Percentiles rank a stretch among this genome's conserved stretches.
These are phyloP conservation scores for Dalbergia oliveri DNA, from an alignment of 306 rosid genomes.

Conservation along the genomic window DNA sequence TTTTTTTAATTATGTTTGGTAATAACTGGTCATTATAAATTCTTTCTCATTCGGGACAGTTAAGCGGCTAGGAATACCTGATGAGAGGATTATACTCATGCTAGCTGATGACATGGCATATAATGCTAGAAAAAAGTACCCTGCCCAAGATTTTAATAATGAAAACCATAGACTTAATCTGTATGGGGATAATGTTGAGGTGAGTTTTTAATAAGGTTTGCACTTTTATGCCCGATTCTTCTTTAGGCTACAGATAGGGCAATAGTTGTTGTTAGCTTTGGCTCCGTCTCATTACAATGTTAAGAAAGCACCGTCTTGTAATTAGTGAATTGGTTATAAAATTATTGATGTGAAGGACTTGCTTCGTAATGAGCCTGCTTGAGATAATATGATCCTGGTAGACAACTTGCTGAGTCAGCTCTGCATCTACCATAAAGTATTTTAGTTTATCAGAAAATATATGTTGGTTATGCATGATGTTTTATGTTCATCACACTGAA, in stretches of 20 bases:
- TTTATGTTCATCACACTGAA: neutral
- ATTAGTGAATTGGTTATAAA: neutral
- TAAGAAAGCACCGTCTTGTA: neutral
- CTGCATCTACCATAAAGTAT: neutral
- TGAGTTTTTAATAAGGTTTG: slow-evolving; percentile 41
- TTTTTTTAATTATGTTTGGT: neutral
- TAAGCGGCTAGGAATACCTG: slow-evolving; percentile 96
- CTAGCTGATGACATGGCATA: slow-evolving; percentile 98
- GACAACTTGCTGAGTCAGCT: slow-evolving; percentile 1
- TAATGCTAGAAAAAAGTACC: slow-evolving; percentile 92
- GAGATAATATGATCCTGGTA: neutral
- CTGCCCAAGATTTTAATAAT: slow-evolving; percentile 96
- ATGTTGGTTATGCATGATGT: neutral
- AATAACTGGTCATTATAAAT: slow-evolving; percentile 24
- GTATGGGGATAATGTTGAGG: slow-evolving; percentile 99
- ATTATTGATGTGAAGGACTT: neutral
- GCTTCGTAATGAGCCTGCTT: neutral
- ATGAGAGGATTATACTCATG: slow-evolving; percentile 97
- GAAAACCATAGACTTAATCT: slow-evolving; percentile 92
- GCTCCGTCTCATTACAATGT: slow-evolving; percentile 12
- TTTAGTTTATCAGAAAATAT: too few species aligned
- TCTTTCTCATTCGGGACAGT: slow-evolving; percentile 77
- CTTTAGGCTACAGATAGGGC: neutral
- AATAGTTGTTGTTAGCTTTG: slow-evolving; percentile 28
- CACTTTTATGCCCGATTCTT: slow-evolving; percentile 28